These are phyloP conservation scores for Plasmodium billcollinsi DNA, from an alignment of 169 alveolate species.

Conservation along the genomic window DNA sequence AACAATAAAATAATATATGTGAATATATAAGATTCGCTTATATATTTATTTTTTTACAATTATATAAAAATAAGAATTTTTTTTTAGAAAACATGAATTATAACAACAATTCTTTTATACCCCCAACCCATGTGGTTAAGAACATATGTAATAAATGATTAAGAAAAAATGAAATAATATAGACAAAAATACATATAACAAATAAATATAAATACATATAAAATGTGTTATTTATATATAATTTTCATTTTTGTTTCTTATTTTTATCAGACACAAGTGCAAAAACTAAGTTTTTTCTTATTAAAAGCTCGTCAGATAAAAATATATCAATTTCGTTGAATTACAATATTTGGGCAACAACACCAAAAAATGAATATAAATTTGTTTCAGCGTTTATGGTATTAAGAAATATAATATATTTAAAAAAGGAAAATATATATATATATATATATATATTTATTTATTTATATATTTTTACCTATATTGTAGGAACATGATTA, in stretches of 20 bases:
- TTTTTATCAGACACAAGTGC: constrained; percentile 31
- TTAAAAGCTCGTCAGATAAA: constrained; percentile 81
- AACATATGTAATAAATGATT: constrained; percentile 35
- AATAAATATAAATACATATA: neutral
- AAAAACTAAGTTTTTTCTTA: constrained; percentile 77
- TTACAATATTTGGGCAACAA: constrained; percentile 84
- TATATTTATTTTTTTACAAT: neutral
- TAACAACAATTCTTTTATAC: constrained; percentile 12
- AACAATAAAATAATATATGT: too few species aligned
- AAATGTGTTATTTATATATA: neutral
- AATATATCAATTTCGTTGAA: constrained; percentile 76
- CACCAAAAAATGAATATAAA: constrained; percentile 80
- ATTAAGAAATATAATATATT: constrained; percentile 1
- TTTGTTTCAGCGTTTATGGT: constrained; percentile 72
- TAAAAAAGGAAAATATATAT: constrained; percentile 1
- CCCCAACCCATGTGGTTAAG: constrained; percentile 36
- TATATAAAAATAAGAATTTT: neutral
- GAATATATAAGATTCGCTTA: too few species aligned
- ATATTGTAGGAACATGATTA: constrained; percentile 76
- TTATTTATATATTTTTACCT: neutral
- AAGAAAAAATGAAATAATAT: neutral
- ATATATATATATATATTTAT: neutral
- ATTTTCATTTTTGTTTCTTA: constrained; percentile 12
- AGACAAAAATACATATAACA: neutral
- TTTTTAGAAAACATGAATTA: constrained; percentile 19